These are phyloP conservation scores for Paramecium biaurelia DNA, from an alignment of 73 alveolate species.

Conservation along the genomic window DNA sequence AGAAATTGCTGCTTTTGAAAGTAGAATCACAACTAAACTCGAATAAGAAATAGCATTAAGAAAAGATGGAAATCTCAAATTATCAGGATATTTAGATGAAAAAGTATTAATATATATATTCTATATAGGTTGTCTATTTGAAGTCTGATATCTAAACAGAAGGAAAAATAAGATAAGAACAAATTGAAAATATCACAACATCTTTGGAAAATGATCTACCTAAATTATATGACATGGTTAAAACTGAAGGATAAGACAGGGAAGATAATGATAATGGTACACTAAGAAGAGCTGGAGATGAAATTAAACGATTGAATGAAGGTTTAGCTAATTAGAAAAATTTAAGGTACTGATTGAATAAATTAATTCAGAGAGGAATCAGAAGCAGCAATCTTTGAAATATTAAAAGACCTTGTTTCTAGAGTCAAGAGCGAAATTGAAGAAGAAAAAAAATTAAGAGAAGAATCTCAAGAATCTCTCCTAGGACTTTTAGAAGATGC, in stretches of 20 bases:
- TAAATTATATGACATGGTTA: constrained; percentile 55
- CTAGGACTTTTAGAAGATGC: constrained; percentile 93
- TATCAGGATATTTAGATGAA: constrained; percentile 56
- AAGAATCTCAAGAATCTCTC: constrained; percentile 91
- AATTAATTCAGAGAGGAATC: constrained; percentile 82
- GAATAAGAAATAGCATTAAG: constrained; percentile 52
- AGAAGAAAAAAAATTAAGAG: constrained; percentile 91
- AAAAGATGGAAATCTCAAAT: constrained; percentile 58
- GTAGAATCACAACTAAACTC: constrained; percentile 54
- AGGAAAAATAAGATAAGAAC: constrained; percentile 59
- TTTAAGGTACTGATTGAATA: background rate
- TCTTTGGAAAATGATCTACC: constrained; percentile 62
- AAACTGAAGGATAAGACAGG: constrained; percentile 59
- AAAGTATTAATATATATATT: background rate
- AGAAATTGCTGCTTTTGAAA: constrained; percentile 64
- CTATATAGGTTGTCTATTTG: constrained; percentile 44
- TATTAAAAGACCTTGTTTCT: constrained; percentile 85
- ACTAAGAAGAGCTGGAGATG: constrained; percentile 63
- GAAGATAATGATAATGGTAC: constrained; percentile 52
- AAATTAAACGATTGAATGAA: constrained; percentile 55
- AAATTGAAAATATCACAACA: constrained; percentile 51
- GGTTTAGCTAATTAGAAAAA: constrained; percentile 41
- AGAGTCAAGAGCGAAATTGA: constrained; percentile 90
- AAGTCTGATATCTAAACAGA: constrained; percentile 56
- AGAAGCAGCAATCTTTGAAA: constrained; percentile 90